Base-by-base conservation (phyloP, 1,284 basidiomycete species). In the Melampsora larici-populina region DNA sequence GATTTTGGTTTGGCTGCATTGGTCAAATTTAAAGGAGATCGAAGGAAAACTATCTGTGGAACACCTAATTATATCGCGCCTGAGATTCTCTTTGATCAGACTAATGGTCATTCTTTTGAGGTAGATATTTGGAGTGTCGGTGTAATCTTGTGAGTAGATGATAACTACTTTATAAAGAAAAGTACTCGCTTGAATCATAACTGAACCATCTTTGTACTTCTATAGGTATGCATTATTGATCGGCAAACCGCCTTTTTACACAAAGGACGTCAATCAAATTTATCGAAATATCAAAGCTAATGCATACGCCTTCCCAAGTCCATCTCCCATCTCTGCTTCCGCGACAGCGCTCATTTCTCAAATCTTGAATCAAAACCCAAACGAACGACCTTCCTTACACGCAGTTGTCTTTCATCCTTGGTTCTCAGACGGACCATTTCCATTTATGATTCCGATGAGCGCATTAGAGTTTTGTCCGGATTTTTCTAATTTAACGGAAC, bases 61-160 rank as follows among this genome's bases (percentile, higher is more conserved):
- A 99, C 96, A 0, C 97, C 96, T 1, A 98, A 99, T 84, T 98
- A 99, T 84, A 98, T 99, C 81, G 97, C 97, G 0, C 97, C 96
- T 0, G 96, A 99, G 84, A 94, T 99, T 46, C 86, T 99, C 79
- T 98, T 97, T 84, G 94, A 97, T 84, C 93, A 92, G 62, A 92
- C 90, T 33, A 95, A 94, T 81, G 94, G 96, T 0, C 96, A 99
- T 85, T 94, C 92, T 83, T 99, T 97, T 82, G 96, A 98, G 85
- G 96, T 98, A 48, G 96, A 99, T 83, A 92, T 95, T 11, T 99
- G 96, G 97, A 94, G 92, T 7, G 91, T 97, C 70, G 97, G 96
- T 15, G 96, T 99, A 70, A 98, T 99, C 79, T 86, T 97, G 81
- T 87, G 78, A 81, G 86, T 79, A 31, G 29, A 33, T 15, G n/a